Evolutionary conservation across 176 grass and related monocot species (phyloP), one percentile per base, ranked within the genome.

Genomic region (Saccharum officinarum): DNA sequence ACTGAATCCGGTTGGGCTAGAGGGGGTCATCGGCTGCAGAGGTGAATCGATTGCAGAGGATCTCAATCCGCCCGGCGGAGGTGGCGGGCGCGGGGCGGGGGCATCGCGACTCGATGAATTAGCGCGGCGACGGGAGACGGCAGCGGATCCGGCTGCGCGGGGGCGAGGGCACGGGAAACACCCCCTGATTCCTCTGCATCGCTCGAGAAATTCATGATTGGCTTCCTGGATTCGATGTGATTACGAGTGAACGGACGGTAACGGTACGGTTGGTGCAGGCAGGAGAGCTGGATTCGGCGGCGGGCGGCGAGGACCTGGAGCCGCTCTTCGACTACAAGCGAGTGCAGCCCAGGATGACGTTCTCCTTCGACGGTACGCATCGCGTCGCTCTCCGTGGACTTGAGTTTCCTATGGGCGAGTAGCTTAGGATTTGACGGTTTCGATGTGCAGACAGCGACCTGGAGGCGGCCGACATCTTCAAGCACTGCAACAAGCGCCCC

Each of bases 301-400:
- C 42, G 31, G 40, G 44, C 23, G 40, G 67, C 36, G 93, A 98
- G 55, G 96, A 98, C 41, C 83, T 98, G 39, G 96, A 98, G 78
- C 86, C 96, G n/a, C 93, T 98, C 60, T 98, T 98, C 87, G 88
- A 98, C 47, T 98, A 98, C 83, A 78, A 69, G 65, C 93, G 89
- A 70, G 88, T 98, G 57, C 91, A 89, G 75, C 96, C 96, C 31
- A 57, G 41, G 9, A 52, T 89, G 11, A 69, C 80, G 80, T 88
- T 95, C 83, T 22, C 67, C 73, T 98, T 95, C 84, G 91, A 95
- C 61, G 93, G 96, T 98, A 80, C 36, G 83, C 80, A 7, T 12
- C 40, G 20, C 38, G 10, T 36, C 41, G 49, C 63, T 45, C 46
- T 68, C 26, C 55, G 4, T 65, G 57, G n/a, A 11, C 41, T 69